Conservation (phyloP, 1,139 yeast species). For the Pichia sp. region DNA sequence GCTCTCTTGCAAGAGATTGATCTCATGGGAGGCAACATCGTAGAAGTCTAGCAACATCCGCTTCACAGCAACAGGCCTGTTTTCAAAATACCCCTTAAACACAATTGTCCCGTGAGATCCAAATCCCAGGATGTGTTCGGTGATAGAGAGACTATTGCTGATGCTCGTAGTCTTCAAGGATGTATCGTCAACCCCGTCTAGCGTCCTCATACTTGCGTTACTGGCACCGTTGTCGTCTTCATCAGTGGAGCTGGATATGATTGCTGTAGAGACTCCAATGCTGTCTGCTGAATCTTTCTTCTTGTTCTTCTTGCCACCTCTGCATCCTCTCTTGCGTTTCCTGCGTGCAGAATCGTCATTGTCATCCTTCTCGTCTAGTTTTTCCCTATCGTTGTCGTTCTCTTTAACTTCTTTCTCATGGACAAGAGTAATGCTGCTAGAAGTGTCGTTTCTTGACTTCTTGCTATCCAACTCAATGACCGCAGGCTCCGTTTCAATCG, state of each 20-base stretch:
- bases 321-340: slow-evolving; percentile 76
- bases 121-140: slow-evolving; percentile 77
- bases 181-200: background rate
- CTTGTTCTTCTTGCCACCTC: slow-evolving; percentile 73
- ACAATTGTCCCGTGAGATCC: slow-evolving; percentile 98
- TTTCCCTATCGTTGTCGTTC: background rate
- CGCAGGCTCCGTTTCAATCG: background rate
- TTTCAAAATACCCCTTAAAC: slow-evolving; percentile 83
- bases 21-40: slow-evolving; percentile 95
- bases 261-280: background rate
- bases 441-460: too few relatives aligned
- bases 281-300: slow-evolving; percentile 31
- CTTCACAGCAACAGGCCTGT: slow-evolving; percentile 92
- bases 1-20: slow-evolving; percentile 80
- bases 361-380: slow-evolving; percentile 4
- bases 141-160: slow-evolving; percentile 53
- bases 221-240: slow-evolving; percentile 18
- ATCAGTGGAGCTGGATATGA: slow-evolving; percentile 12
- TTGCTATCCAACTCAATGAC: background rate
- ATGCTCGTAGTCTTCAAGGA: slow-evolving; percentile 14
- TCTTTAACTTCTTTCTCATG: background rate
- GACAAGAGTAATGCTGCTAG: too few relatives aligned
- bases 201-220: background rate
- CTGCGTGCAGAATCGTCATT: slow-evolving; percentile 27
- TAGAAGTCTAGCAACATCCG: slow-evolving; percentile 89